A percentile compares a stretch with the other conserved stretches of the same genome.
Evolutionary conservation across 1,284 basidiomycete species (phyloP).

Genomic region (Naganishia liquefaciens): DNA sequence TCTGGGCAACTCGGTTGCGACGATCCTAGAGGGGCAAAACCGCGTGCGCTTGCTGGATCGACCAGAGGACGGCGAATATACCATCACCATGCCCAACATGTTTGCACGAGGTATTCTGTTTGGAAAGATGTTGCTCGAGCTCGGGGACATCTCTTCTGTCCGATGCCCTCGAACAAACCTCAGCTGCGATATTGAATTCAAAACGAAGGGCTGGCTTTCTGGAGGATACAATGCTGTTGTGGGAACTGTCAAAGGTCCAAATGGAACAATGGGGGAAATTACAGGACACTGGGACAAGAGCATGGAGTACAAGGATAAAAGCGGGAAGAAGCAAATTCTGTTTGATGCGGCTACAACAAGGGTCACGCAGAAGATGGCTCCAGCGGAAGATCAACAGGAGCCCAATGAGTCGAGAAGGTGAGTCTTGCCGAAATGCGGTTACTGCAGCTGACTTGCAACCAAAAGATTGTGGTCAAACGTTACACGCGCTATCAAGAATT

Average conservation of each 20-base stretch:
- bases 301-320: constrained; percentile 80
- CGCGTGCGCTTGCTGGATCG: constrained; percentile 75
- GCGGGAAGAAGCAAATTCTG: constrained; percentile 71
- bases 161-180: constrained; percentile 76
- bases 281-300: constrained; percentile 86
- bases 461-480: constrained; percentile 78
- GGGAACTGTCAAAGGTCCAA: constrained; percentile 69
- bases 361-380: constrained; percentile 76
- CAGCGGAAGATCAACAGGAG: constrained; percentile 84
- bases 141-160: constrained; percentile 87
- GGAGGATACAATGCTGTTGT: constrained; percentile 91
- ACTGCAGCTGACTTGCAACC: neutral
- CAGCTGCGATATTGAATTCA: constrained; percentile 88
- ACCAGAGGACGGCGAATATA: constrained; percentile 72
- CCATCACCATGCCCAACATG: constrained; percentile 82
- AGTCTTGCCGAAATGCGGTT: constrained; percentile 39
- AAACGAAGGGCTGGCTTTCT: constrained; percentile 98
- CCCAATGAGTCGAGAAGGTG: constrained; percentile 82
- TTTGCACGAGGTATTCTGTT: constrained; percentile 96
- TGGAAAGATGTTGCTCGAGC: constrained; percentile 96
- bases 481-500: constrained; percentile 79
- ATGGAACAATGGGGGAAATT: constrained; percentile 79
- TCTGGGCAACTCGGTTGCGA: constrained; percentile 92
- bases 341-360: constrained; percentile 81
- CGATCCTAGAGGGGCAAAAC: constrained; percentile 95